Evolutionary conservation across 176 grass and related monocot genomes (phyloP), one percentile per base, ranked within the genome.

Genomic region (Bolboschoenus planiculmis): DNA sequence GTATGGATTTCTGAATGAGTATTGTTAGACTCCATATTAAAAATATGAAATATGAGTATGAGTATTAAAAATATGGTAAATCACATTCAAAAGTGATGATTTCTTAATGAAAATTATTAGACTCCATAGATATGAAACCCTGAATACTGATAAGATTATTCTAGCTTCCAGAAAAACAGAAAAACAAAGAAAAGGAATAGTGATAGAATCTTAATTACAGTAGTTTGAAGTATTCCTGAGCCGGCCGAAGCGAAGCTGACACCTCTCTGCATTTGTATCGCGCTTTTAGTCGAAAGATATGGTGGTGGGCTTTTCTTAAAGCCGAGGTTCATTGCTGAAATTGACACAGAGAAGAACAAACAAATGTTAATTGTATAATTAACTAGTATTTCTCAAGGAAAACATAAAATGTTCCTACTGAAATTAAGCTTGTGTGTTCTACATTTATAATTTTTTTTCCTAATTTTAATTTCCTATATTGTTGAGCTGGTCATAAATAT

Each of bases 191-290:
- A 20, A 7, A 42, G 35, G 35, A 79, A 65, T 30, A 60, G 51
- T 47, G 40, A 76, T 42, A 79, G 39, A 43, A 5, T 11, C 67
- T 83, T 31, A 47, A 14, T 47, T 47, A 85, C 87, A 48, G 84
- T 89, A 26, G 47, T 83, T 21, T 84, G 23, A 14, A 89, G 84
- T 75, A 89, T 42, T 37, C 88, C 84, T 15, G 80, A 83, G 9
- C 88, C 84, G 2, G 13, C 84, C 33, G 84, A 89, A 16, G 88
- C 88, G 10, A 83, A 89, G 59, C 40, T 89, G 33, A 84, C 84
- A 31, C 84, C 88, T 84, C 11, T 63, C 26, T n/a, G 13, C 79
- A 85, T 70, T 77, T 85, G 15, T 2, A 0, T 16, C 7, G 2
- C 60, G 39, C 18, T 80, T 29, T 39, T 53, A 1, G 83, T 42